These are phyloP conservation scores for Wickerhamomyces hampshirensis DNA, from an alignment of 805 yeast genomes.

Conservation along the genomic window DNA sequence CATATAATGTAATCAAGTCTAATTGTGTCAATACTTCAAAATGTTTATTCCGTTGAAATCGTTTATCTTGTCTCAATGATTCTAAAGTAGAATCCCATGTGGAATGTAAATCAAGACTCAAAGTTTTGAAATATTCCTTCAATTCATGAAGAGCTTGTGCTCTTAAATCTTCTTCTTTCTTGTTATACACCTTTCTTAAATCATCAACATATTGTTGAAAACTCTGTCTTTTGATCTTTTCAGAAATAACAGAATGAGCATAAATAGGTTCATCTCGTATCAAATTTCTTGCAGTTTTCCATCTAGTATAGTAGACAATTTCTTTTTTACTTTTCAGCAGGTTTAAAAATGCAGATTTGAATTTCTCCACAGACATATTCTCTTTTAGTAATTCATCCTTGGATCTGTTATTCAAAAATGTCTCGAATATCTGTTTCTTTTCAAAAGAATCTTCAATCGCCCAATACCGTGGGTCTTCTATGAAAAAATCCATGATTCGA, in stretches of 20 bases:
- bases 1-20: slow-evolving; percentile 57
- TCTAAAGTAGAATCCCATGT: slow-evolving; percentile 18
- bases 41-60: slow-evolving; percentile 58
- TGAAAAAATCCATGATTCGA: slow-evolving; percentile 52
- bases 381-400: slow-evolving; percentile 49
- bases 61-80: slow-evolving; percentile 31
- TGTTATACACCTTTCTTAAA: slow-evolving; percentile 30
- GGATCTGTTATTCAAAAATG: slow-evolving; percentile 47
- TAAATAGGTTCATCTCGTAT: slow-evolving; percentile 64
- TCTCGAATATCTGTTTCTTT: slow-evolving; percentile 61
- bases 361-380: slow-evolving; percentile 47
- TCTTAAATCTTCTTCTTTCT: slow-evolving; percentile 25
- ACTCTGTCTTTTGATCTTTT: slow-evolving; percentile 48
- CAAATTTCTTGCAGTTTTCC: slow-evolving; percentile 52
- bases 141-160: slow-evolving; percentile 50
- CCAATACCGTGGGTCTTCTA: slow-evolving; percentile 66
- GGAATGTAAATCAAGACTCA: slow-evolving; percentile 23
- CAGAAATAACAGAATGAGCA: slow-evolving; percentile 54
- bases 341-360: slow-evolving; percentile 46
- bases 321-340: slow-evolving; percentile 39
- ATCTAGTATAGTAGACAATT: slow-evolving; percentile 55
- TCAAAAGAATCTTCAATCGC: slow-evolving; percentile 52
- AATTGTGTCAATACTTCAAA: slow-evolving; percentile 45
- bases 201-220: slow-evolving; percentile 45
- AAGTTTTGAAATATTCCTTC: slow-evolving; percentile 40